A percentile compares a stretch with the other conserved stretches of the same genome.
These are phyloP conservation scores for Sinapis alba DNA, from an alignment of 441 rosid genomes.

Conservation along the genomic window DNA sequence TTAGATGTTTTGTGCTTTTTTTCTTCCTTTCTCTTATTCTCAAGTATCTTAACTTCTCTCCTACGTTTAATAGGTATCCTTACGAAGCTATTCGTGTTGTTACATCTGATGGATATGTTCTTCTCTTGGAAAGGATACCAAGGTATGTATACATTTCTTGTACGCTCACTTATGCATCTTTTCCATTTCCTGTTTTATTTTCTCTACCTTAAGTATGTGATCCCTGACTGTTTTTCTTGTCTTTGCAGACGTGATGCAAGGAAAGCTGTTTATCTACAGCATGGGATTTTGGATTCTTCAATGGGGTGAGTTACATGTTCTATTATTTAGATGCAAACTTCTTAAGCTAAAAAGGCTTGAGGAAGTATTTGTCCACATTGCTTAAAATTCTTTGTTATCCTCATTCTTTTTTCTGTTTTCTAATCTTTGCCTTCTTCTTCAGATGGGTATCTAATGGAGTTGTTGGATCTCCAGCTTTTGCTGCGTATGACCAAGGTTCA, in stretches of 20 bases:
- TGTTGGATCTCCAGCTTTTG: conserved; percentile 99
- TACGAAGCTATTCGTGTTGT: conserved; percentile 91
- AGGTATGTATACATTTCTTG: conserved; percentile 55
- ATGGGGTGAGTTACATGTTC: conserved; percentile 73
- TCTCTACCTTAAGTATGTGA: conserved; percentile 23
- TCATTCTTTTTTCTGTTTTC: conserved; percentile 9
- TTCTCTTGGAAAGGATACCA: conserved; percentile 94
- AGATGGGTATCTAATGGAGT: conserved; percentile 98
- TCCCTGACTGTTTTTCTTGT: conserved; percentile 21
- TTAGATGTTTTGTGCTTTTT: background rate
- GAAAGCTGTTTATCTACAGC: conserved; percentile 90
- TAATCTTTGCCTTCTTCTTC: conserved; percentile 24
- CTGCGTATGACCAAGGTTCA: conserved; percentile 96
- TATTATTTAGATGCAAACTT: too few relatives aligned
- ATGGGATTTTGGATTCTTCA: conserved; percentile 92
- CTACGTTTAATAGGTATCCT: conserved; percentile 62
- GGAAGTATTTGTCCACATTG: background rate
- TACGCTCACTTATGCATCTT: background rate
- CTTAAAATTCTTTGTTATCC: background rate
- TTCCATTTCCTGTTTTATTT: background rate
- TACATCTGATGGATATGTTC: conserved; percentile 94
- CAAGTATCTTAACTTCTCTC: background rate
- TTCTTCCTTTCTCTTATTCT: conserved; percentile 6
- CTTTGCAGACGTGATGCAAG: conserved; percentile 82
- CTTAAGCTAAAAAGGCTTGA: conserved; percentile 4